These are phyloP conservation scores for Fomitopsis serialis DNA, from an alignment of 768 basidiomycete genomes.

Conservation along the genomic window DNA sequence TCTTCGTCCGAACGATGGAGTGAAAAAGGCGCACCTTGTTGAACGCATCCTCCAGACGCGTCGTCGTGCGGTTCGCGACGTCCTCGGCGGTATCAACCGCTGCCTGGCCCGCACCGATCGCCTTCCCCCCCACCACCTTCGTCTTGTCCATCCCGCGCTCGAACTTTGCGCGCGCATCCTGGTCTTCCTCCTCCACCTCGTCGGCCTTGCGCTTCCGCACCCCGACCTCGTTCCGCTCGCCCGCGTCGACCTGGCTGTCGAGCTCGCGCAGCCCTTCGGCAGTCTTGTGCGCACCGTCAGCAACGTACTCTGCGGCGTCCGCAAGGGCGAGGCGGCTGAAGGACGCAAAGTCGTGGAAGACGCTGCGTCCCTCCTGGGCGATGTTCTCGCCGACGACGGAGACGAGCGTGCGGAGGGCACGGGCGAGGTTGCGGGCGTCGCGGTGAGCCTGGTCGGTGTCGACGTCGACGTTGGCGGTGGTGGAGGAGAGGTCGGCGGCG, in stretches of 20 bases:
- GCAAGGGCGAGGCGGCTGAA: slow-evolving; percentile 60
- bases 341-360: slow-evolving; percentile 60
- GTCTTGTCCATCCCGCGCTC: slow-evolving; percentile 64
- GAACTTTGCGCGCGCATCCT: slow-evolving; percentile 49
- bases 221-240: slow-evolving; percentile 54
- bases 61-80: slow-evolving; percentile 33
- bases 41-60: slow-evolving; percentile 45
- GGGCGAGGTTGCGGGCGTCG: slow-evolving; percentile 47
- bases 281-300: slow-evolving; percentile 42
- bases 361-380: slow-evolving; percentile 44
- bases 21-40: slow-evolving; percentile 35
- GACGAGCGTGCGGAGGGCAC: slow-evolving; percentile 45
- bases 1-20: not conserved
- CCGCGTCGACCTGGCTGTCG: slow-evolving; percentile 55
- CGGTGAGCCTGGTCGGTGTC: slow-evolving; percentile 40
- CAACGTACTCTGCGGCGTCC: slow-evolving; percentile 57
- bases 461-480: slow-evolving; percentile 28
- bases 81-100: slow-evolving; percentile 40
- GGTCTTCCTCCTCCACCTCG: slow-evolving; percentile 35
- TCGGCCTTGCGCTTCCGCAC: slow-evolving; percentile 42
- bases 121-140: slow-evolving; percentile 50
- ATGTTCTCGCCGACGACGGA: slow-evolving; percentile 49
- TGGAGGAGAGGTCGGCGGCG: slow-evolving; percentile 43
- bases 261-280: slow-evolving; percentile 49
- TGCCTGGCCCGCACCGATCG: slow-evolving; percentile 49